A percentile compares a stretch with the other conserved stretches of the same genome.
Conservation (phyloP, 106 monocot species). For the Allium fistulosum region DNA sequence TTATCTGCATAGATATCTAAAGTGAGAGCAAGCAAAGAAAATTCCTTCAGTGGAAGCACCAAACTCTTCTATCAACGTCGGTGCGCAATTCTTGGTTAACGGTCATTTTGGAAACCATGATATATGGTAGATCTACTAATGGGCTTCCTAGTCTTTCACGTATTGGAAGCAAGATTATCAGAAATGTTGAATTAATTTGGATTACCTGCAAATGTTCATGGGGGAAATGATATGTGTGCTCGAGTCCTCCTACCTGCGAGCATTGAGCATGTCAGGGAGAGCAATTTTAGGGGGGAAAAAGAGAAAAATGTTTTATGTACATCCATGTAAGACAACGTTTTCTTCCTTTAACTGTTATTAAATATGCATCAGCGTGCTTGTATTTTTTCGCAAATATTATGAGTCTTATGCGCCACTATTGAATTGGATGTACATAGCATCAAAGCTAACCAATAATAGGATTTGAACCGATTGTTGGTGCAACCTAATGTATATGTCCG, state of each 20-base stretch:
- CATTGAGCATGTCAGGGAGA: conserved; percentile 18
- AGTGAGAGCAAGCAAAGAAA: conserved; percentile 4
- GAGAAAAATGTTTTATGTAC: conserved; percentile 22
- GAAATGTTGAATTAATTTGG: conserved; percentile 15
- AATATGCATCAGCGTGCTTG: too few species aligned
- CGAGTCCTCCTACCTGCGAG: conserved; percentile 7
- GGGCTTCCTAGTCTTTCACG: conserved; percentile 10
- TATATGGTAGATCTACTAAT: conserved; percentile 10
- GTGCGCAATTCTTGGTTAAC: conserved; percentile 18
- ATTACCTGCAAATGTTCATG: conserved; percentile 4
- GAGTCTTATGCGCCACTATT: too few species aligned
- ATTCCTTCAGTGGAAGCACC: conserved; percentile 20
- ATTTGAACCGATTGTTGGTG: too few species aligned
- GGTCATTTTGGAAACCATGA: conserved; percentile 24
- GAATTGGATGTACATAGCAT: too few species aligned
- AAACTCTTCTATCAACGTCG: conserved; percentile 13
- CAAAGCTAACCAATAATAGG: too few species aligned
- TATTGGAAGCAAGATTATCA: conserved; percentile 14
- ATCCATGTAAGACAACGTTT: not conserved
- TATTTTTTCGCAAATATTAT: too few species aligned
- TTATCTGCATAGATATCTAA: not conserved
- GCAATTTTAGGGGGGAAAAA: conserved; percentile 32
- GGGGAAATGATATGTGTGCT: not conserved
- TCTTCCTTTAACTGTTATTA: not conserved
- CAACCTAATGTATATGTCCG: too few species aligned